A percentile compares a stretch with the other conserved stretches of the same genome.
Conservation (phyloP, 1,284 basidiomycete genomes). For the Ganoderma resinaceum region DNA sequence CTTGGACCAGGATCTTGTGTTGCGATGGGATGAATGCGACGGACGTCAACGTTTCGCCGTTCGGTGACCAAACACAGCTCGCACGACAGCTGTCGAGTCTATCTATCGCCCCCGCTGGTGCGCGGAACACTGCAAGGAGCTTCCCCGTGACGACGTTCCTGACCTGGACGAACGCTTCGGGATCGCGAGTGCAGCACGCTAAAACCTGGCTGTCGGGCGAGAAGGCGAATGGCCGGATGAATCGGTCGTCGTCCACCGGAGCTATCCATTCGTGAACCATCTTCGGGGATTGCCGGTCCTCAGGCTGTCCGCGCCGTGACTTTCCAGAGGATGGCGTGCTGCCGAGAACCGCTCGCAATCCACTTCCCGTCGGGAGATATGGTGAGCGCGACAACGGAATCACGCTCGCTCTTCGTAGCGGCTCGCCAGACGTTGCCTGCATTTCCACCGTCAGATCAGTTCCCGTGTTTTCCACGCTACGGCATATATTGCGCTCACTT, state of each 20-base stretch:
- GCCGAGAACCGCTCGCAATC: background rate
- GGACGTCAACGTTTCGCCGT: background rate
- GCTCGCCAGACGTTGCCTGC: background rate
- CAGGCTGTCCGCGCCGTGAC: background rate
- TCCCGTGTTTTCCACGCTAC: background rate
- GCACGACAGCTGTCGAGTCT: background rate
- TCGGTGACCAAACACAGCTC: background rate
- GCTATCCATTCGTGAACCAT: background rate
- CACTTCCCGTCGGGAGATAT: background rate
- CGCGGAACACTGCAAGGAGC: background rate
- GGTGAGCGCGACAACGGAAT: background rate
- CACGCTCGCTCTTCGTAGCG: background rate
- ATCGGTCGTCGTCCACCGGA: background rate
- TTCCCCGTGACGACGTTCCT: background rate
- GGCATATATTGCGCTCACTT: background rate
- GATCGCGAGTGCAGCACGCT: background rate
- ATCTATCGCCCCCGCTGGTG: background rate
- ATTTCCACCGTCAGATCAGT: background rate
- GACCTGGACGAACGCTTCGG: background rate
- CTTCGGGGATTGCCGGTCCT: background rate
- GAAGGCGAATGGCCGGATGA: background rate
- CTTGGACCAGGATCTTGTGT: background rate
- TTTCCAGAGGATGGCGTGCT: background rate
- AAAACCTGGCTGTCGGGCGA: background rate
- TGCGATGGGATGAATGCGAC: slow-evolving; percentile 2